Evolutionary conservation across 208 protist species (phyloP).

Genomic region (Leishmania martiniquensis): DNA sequence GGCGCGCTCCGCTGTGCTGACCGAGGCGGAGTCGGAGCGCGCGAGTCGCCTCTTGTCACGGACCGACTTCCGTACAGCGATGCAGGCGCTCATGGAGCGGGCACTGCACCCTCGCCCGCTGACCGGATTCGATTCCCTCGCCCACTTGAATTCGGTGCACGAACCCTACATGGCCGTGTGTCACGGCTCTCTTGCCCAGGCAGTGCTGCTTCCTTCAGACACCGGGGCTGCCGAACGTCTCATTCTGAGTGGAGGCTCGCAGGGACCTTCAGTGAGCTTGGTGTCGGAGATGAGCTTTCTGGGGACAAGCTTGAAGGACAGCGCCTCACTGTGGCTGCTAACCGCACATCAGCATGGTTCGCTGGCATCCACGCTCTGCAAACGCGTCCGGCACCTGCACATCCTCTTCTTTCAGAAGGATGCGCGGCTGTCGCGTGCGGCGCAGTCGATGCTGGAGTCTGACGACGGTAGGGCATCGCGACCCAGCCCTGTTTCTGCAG

Average conservation of each 20-base stretch:
- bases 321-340: slow-evolving; percentile 49
- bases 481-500: slow-evolving; percentile 6
- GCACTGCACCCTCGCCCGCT: not conserved
- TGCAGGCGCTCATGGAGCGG: slow-evolving; percentile 29
- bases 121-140: not conserved
- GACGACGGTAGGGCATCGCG: not conserved
- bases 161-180: slow-evolving; percentile 46
- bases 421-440: slow-evolving; percentile 11
- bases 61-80: slow-evolving; percentile 18
- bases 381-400: slow-evolving; percentile 6
- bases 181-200: slow-evolving; percentile 62
- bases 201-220: slow-evolving; percentile 11
- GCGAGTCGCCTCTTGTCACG: slow-evolving; percentile 16
- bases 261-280: slow-evolving; percentile 49
- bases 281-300: slow-evolving; percentile 46
- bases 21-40: not conserved
- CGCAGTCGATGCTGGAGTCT: slow-evolving; percentile 12
- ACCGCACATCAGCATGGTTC: slow-evolving; percentile 20
- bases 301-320: slow-evolving; percentile 41
- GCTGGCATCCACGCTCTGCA: slow-evolving; percentile 6
- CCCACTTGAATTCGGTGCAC: not conserved
- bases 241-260: slow-evolving; percentile 48
- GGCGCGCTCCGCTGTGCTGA: slow-evolving; percentile 4
- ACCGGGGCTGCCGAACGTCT: slow-evolving; percentile 12
- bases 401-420: slow-evolving; percentile 12